A percentile compares a stretch with the other conserved stretches of the same genome.
These are phyloP conservation scores for Flammula alnicola DNA, from an alignment of 1,284 basidiomycete genomes.

Conservation along the genomic window DNA sequence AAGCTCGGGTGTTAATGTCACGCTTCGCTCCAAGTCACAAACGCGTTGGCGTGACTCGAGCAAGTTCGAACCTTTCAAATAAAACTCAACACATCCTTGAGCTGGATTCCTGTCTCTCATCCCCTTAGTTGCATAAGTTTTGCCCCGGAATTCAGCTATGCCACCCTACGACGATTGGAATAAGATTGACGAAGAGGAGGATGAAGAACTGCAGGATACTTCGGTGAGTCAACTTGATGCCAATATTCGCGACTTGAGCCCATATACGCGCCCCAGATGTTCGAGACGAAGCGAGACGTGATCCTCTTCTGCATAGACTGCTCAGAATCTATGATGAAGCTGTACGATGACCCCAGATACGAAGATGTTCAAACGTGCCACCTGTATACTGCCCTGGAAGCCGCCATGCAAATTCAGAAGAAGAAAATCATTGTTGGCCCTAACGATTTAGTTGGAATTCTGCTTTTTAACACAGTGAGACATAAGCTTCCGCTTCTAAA, in stretches of 20 bases:
- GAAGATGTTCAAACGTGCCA: conserved; percentile 69
- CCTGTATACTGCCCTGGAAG: conserved; percentile 74
- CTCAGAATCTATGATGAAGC: conserved; percentile 85
- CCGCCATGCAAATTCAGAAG: conserved; percentile 85
- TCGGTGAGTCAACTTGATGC: conserved; percentile 49
- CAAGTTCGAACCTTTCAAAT: too few relatives aligned
- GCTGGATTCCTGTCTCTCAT: too few relatives aligned
- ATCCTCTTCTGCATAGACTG: conserved; percentile 95
- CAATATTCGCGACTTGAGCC: neutral
- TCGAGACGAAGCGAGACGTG: conserved; percentile 79
- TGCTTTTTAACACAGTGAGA: conserved; percentile 92
- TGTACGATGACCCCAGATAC: conserved; percentile 64
- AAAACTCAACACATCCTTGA: too few relatives aligned
- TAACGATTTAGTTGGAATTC: conserved; percentile 85
- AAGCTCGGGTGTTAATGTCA: too few relatives aligned
- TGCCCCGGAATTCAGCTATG: too few relatives aligned
- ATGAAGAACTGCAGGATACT: conserved; percentile 74
- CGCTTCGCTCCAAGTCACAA: too few relatives aligned
- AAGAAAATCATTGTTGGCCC: conserved; percentile 89
- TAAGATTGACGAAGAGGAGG: conserved; percentile 73
- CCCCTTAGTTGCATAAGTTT: too few relatives aligned
- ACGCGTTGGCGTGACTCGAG: too few relatives aligned
- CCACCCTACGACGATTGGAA: conserved; percentile 74
- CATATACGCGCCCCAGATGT: conserved; percentile 49
- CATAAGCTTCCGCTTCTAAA: neutral